phyloP scores from a whole-genome alignment of 2,329 filamentous ascomycete species.

The Blastomyces emzantsi region DNA sequence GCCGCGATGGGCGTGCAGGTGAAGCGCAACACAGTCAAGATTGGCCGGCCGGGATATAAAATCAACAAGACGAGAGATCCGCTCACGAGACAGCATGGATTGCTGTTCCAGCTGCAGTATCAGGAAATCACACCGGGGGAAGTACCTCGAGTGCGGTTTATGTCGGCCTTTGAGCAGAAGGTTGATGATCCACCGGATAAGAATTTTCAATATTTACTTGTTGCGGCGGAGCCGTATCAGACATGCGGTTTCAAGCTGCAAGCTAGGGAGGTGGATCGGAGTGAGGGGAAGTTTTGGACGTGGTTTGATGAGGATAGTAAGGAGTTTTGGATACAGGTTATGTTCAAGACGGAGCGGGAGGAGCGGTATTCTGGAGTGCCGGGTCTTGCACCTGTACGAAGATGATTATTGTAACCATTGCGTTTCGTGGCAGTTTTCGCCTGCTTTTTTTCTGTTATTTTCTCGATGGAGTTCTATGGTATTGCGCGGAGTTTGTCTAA shows the following conservation, averaged over 20 bases:
- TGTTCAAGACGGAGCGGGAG: conserved; percentile 98
- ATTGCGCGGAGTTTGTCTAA: conserved; percentile 3
- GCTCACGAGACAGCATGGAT: conserved; percentile 73
- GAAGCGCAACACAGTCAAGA: conserved; percentile 84
- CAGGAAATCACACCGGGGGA: conserved; percentile 74
- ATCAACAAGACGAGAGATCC: conserved; percentile 94
- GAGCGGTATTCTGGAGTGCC: conserved; percentile 68
- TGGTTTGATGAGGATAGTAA: conserved; percentile 95
- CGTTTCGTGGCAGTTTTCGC: background rate
- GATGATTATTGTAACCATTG: background rate
- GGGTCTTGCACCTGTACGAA: conserved; percentile 45
- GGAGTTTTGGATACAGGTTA: conserved; percentile 95
- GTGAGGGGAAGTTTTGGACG: conserved; percentile 79
- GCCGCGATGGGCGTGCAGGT: conserved; percentile 68
- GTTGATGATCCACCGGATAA: conserved; percentile 87
- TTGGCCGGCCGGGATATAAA: conserved; percentile 91
- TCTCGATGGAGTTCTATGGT: conserved; percentile 1
- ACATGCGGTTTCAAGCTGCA: conserved; percentile 95
- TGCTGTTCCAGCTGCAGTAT: conserved; percentile 95
- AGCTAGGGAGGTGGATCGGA: conserved; percentile 80
- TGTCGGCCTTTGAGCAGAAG: conserved; percentile 95
- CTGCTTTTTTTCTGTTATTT: background rate
- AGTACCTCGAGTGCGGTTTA: conserved; percentile 80
- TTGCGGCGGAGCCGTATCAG: conserved; percentile 96
- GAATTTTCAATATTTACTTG: conserved; percentile 86